phyloP scores from a whole-genome alignment of 768 basidiomycete species.

The Exidia glandulosa region DNA sequence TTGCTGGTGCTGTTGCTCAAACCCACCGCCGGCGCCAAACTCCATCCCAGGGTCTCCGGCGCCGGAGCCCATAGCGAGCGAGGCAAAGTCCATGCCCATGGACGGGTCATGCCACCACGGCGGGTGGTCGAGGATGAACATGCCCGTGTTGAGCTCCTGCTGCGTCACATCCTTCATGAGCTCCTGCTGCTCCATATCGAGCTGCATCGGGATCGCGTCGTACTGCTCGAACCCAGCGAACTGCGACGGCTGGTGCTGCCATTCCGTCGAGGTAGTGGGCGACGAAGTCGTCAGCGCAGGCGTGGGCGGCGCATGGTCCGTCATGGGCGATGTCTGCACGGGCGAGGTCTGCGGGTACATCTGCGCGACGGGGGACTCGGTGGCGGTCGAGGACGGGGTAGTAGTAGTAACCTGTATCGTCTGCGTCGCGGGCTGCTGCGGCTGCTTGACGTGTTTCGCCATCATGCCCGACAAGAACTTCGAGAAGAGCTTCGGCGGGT shows the following conservation, averaged over 20 bases:
- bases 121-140: not conserved
- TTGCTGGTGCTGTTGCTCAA: no score
- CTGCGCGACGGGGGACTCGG: not conserved
- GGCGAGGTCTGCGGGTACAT: not conserved
- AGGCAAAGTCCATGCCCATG: not conserved
- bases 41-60: not conserved
- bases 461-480: slow-evolving; percentile 68
- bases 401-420: not conserved
- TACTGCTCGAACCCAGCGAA: not conserved
- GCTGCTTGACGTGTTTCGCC: slow-evolving; percentile 23
- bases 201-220: not conserved
- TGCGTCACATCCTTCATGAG: not conserved
- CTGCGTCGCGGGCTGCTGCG: no score
- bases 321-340: not conserved
- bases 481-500: slow-evolving; percentile 71
- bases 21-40: not conserved
- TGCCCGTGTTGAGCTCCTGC: not conserved
- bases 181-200: not conserved
- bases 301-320: not conserved
- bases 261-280: not conserved
- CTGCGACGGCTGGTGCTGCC: not conserved
- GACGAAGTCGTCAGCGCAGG: not conserved
- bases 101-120: not conserved
- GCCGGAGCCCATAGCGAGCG: not conserved
- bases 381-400: not conserved